Conservation (phyloP, 148 eudicot species). For the Suaeda aralocaspica region DNA sequence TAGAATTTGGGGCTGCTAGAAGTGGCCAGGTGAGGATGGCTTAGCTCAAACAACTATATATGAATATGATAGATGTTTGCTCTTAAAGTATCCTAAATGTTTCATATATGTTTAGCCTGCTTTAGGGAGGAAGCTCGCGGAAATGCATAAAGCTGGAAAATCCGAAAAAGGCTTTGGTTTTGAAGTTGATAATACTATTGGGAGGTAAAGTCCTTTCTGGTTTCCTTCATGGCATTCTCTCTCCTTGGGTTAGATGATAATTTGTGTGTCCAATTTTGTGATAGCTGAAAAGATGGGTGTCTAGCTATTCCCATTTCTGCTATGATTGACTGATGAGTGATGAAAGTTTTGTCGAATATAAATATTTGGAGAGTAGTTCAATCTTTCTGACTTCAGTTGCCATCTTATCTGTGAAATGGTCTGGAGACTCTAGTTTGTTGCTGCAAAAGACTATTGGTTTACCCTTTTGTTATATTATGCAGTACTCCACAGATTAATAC, state of each 20-base stretch:
- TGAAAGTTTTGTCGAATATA: neutral
- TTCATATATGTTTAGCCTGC: slow-evolving; percentile 47
- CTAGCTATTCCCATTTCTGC: neutral
- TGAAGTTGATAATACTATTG: slow-evolving; percentile 88
- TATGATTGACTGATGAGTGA: neutral
- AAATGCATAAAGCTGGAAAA: slow-evolving; percentile 90
- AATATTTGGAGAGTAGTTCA: neutral
- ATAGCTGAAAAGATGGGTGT: neutral
- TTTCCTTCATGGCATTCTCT: neutral
- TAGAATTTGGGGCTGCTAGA: slow-evolving; percentile 84
- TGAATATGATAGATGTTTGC: neutral
- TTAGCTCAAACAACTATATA: neutral
- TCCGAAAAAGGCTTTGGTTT: slow-evolving; percentile 88
- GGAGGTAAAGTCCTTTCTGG: slow-evolving; percentile 52
- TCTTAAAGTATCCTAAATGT: slow-evolving; percentile 18
- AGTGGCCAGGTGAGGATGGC: slow-evolving; percentile 61
- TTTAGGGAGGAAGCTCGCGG: slow-evolving; percentile 88
- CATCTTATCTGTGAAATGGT: neutral
- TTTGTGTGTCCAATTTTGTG: neutral
- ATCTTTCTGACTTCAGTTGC: neutral
- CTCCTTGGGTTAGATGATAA: neutral
- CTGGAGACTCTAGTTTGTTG: neutral
- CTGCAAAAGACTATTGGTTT: neutral
- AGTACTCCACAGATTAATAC: slow-evolving; percentile 94
- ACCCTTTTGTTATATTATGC: slow-evolving; percentile 14